Evolutionary conservation across 2,329 filamentous ascomycete genomes (phyloP).

Genomic region (Aspergillus clavatus): DNA sequence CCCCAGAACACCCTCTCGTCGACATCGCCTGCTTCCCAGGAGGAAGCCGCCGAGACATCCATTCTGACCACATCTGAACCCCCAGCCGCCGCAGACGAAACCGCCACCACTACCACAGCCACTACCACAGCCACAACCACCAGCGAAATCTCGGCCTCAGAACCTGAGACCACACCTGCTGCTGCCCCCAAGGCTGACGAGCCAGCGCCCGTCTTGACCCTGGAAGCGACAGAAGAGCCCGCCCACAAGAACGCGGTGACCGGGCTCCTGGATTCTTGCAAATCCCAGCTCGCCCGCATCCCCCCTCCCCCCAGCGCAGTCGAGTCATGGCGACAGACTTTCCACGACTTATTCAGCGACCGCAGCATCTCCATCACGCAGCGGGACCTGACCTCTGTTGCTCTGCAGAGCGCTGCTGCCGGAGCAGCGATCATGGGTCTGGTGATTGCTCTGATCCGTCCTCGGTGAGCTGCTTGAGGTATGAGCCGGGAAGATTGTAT

Average conservation of each 20-base stretch:
- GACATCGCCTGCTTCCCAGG: slow-evolving; percentile 1
- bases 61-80: slow-evolving; percentile 1
- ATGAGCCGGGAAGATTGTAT: too few relatives aligned
- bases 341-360: slow-evolving; percentile 62
- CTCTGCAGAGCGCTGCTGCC: slow-evolving; percentile 60
- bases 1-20: slow-evolving; percentile 5
- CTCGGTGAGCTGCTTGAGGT: slow-evolving; percentile 31
- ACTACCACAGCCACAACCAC: slow-evolving; percentile 1
- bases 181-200: not conserved
- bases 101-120: slow-evolving; percentile 1
- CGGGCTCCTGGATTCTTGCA: slow-evolving; percentile 15
- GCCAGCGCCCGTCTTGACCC: not conserved
- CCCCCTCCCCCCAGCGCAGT: slow-evolving; percentile 25
- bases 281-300: slow-evolving; percentile 21
- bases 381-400: slow-evolving; percentile 65
- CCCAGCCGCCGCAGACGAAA: not conserved
- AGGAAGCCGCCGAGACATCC: not conserved
- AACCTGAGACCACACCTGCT: not conserved
- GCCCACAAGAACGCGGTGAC: not conserved
- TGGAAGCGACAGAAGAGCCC: slow-evolving; percentile 1
- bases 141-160: slow-evolving; percentile 3
- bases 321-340: slow-evolving; percentile 46
- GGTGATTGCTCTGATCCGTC: slow-evolving; percentile 48
- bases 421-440: slow-evolving; percentile 59
- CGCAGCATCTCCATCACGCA: slow-evolving; percentile 59